Conservation (phyloP, 495 filamentous ascomycete species). For the Hypoxylon intermedium region DNA sequence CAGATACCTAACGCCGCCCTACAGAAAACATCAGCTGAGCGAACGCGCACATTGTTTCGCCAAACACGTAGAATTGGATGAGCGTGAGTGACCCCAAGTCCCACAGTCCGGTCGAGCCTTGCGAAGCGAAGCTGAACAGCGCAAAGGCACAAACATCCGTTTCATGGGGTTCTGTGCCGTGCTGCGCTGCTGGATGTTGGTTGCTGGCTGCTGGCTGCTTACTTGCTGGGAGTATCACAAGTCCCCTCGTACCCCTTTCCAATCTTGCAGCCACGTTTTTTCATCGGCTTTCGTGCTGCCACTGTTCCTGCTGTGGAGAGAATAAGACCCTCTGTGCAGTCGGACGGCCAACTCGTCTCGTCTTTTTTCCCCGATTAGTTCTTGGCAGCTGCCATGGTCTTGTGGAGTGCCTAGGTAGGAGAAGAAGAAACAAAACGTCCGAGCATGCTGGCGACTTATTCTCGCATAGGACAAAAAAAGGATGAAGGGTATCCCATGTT, state of each 20-base stretch:
- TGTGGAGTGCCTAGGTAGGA: not conserved
- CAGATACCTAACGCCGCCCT: conserved; percentile 7
- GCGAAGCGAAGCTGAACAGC: conserved; percentile 26
- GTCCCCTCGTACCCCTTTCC: not conserved
- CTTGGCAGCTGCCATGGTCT: conserved; percentile 36
- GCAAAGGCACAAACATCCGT: conserved; percentile 12
- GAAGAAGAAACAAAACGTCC: conserved; percentile 1
- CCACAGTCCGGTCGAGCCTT: conserved; percentile 21
- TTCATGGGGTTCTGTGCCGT: not conserved
- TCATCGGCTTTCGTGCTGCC: not conserved
- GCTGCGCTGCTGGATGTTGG: too few relatives aligned
- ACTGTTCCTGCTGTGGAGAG: not conserved
- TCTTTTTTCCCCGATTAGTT: conserved; percentile 20
- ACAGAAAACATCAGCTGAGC: too few relatives aligned
- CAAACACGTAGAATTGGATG: not conserved
- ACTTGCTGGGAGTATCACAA: not conserved
- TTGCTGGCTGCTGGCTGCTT: too few relatives aligned
- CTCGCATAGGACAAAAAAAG: not conserved
- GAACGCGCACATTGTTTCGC: conserved; percentile 9
- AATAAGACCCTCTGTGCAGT: not conserved
- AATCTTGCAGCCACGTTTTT: not conserved
- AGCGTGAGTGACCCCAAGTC: conserved; percentile 14
- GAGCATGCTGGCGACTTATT: not conserved
- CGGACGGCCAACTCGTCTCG: conserved; percentile 1
- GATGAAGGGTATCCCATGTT: conserved; percentile 17